Evolutionary conservation across 1,284 basidiomycete species (phyloP), one percentile per base, ranked within the genome.

Genomic region (Moesziomyces antarcticus): DNA sequence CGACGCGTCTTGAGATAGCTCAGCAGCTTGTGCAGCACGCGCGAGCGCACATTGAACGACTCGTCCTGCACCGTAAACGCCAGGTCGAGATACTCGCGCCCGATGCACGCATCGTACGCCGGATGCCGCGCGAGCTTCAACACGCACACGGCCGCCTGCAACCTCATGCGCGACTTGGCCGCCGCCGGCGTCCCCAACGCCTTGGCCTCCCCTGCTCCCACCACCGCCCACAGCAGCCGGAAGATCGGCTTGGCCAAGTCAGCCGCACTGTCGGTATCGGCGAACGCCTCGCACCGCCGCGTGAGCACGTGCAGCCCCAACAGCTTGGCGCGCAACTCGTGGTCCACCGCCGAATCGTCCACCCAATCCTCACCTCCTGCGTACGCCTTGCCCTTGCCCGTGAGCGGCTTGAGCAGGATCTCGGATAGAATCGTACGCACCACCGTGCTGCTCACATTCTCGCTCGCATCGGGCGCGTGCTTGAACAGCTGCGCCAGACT

Each of bases 31-130:
- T 87, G 88, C 53, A 98, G 84, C 85, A 97, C 93, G 4, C 81
- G 85, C 57, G 89, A 86, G 43, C 97, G 92, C 44, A 99, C 93
- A 69, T 92, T 89, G 83, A 91, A 97, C 79, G 90, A 93, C 1
- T 92, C 87, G 81, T 99, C 96, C 55, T 97, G 94, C 11, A 93
- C 88, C 3, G 89, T 89, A 55, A 93, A 87, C 1, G 91, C 92
- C 18, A 97, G 81, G 65, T 87, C 86, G 35, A 91, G 85, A 76
- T 95, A 94, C 78, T 89, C 88, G 16, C 85, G 85, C 18, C 94
- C 88, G 5, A 83, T 68, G 52, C 87, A 87, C 30, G 86, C 86
- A n/a, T 89, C 88, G 81, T 90, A 95, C 0, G 80, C 82, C 20
- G 88, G 86, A 14, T 90, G 86, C 0, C 89, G 88, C 0, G 91